phyloP scores from a whole-genome alignment of 1,284 basidiomycete genomes.

The Clitocybe nebularis region DNA sequence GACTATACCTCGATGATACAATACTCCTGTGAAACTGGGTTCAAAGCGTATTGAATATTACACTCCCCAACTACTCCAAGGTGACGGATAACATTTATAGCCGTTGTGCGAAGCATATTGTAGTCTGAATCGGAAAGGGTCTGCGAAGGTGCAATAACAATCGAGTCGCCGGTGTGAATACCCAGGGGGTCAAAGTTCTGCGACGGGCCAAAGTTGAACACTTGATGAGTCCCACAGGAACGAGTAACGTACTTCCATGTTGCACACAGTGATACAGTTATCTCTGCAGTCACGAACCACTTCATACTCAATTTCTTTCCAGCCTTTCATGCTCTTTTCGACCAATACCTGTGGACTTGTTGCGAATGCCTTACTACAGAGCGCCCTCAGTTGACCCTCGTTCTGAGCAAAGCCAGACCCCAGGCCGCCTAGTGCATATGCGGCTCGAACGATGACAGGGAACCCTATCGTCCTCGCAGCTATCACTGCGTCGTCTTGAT shows the following conservation, averaged over 20 bases:
- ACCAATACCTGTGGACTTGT: constrained; percentile 96
- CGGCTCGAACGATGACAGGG: constrained; percentile 95
- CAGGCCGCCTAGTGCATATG: constrained; percentile 93
- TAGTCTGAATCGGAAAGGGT: constrained; percentile 97
- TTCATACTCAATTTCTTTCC: constrained; percentile 99
- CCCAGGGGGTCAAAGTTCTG: constrained; percentile 98
- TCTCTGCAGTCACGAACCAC: constrained; percentile 97
- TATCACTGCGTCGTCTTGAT: constrained; percentile 76
- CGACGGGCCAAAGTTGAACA: constrained; percentile 1
- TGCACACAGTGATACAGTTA: constrained; percentile 98
- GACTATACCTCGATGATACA: constrained; percentile 89
- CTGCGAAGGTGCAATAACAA: constrained; percentile 96
- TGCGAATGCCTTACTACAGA: constrained; percentile 94
- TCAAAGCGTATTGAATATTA: constrained; percentile 98
- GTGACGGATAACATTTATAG: constrained; percentile 97
- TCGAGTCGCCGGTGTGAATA: constrained; percentile 99
- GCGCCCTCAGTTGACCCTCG: constrained; percentile 80
- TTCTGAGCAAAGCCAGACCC: constrained; percentile 94
- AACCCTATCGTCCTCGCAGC: constrained; percentile 92
- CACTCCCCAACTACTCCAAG: constrained; percentile 97
- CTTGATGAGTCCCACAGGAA: constrained; percentile 4
- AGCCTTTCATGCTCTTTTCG: constrained; percentile 99
- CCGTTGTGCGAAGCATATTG: constrained; percentile 98
- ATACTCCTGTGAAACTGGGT: constrained; percentile 93
- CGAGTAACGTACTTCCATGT: constrained; percentile 85